Percentiles rank a stretch among this genome's conserved stretches.
phyloP scores from a whole-genome alignment of 495 filamentous ascomycete genomes.

The Niebla homalea region DNA sequence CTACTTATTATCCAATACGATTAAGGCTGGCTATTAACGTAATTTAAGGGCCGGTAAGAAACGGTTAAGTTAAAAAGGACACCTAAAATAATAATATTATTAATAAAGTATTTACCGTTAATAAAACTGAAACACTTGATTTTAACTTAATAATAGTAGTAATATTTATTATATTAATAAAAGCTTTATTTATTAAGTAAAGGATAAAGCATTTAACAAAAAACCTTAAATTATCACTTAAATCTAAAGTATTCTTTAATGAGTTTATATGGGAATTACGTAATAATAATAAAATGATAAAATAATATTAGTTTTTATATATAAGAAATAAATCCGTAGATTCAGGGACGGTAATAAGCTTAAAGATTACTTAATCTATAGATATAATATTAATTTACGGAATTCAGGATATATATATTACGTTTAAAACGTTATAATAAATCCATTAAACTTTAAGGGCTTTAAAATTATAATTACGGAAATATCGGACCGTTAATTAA shows the following conservation, averaged over 20 bases:
- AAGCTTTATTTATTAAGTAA: too few species aligned
- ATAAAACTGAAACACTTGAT: too few species aligned
- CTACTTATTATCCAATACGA: neutral
- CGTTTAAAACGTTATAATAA: neutral
- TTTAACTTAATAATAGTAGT: too few species aligned
- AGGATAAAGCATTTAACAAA: constrained; percentile 4
- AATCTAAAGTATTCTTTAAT: neutral
- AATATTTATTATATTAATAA: too few species aligned
- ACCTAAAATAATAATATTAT: too few species aligned
- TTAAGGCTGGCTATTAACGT: neutral
- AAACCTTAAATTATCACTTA: neutral
- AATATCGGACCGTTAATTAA: too few species aligned
- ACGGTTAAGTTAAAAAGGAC: too few species aligned
- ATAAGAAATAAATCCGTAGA: neutral
- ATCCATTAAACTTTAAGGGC: neutral
- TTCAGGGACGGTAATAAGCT: too few species aligned
- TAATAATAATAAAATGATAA: constrained; percentile 3
- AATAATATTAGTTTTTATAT: neutral
- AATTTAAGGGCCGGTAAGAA: neutral
- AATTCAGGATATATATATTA: too few species aligned
- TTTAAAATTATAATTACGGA: too few species aligned
- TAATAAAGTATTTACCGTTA: too few species aligned
- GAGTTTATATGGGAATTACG: neutral
- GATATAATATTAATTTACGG: neutral
- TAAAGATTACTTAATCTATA: neutral